Evolutionary conservation across 2,329 filamentous ascomycete species (phyloP).

Genomic region (Hypomyces rosellus): DNA sequence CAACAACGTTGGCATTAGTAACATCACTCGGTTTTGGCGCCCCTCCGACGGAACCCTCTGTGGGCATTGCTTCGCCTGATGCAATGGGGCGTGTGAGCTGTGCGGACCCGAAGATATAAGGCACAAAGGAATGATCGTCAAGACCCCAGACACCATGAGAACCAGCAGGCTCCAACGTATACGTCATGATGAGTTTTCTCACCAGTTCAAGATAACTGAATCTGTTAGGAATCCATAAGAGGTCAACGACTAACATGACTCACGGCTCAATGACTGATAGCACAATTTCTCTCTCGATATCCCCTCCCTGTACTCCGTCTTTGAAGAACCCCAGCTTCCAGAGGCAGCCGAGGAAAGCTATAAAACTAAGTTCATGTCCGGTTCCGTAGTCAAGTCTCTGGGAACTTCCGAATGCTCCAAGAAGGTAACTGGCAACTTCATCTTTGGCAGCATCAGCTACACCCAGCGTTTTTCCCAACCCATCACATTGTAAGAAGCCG

Average conservation of each 20-base stretch:
- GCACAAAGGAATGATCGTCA: slow-evolving; percentile 92
- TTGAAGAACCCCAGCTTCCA: slow-evolving; percentile 86
- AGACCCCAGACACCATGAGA: slow-evolving; percentile 97
- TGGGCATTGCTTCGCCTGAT: slow-evolving; percentile 55
- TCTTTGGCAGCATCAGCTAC: slow-evolving; percentile 42
- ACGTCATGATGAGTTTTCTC: slow-evolving; percentile 77
- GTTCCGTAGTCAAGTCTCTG: slow-evolving; percentile 93
- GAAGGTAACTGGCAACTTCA: slow-evolving; percentile 72
- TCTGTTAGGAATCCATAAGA: neutral
- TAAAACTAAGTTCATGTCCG: slow-evolving; percentile 89
- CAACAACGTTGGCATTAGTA: slow-evolving; percentile 56
- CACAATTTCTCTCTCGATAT: slow-evolving; percentile 73
- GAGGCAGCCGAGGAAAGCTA: slow-evolving; percentile 81
- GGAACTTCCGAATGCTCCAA: slow-evolving; percentile 80
- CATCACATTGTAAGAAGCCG: slow-evolving; percentile 22
- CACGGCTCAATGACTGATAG: slow-evolving; percentile 77
- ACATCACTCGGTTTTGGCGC: slow-evolving; percentile 69
- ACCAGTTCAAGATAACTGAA: slow-evolving; percentile 71
- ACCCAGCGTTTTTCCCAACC: slow-evolving; percentile 24
- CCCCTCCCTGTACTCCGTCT: slow-evolving; percentile 41
- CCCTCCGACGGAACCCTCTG: slow-evolving; percentile 68
- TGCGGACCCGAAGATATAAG: slow-evolving; percentile 92
- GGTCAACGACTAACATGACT: slow-evolving; percentile 29
- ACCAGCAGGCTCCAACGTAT: slow-evolving; percentile 89
- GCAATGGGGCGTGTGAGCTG: slow-evolving; percentile 75